Evolutionary conservation across 2,329 filamentous ascomycete species (phyloP).

Genomic region (Claviceps paspali): DNA sequence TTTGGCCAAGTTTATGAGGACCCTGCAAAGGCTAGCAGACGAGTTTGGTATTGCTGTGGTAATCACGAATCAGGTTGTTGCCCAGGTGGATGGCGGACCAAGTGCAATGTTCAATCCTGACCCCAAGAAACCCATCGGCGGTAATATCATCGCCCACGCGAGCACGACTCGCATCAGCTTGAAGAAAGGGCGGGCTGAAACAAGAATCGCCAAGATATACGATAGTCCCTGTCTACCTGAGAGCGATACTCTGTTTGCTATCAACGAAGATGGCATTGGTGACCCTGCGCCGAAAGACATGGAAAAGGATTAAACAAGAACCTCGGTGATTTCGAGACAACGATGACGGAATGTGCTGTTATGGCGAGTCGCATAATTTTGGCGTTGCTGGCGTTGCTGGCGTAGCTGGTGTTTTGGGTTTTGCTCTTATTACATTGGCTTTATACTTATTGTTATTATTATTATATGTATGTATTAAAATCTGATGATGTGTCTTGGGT

Average conservation of each 20-base stretch:
- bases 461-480: too few species aligned
- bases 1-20: constrained; percentile 77
- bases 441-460: neutral
- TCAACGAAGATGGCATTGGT: constrained; percentile 91
- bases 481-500: too few species aligned
- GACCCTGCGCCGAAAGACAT: constrained; percentile 91
- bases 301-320: constrained; percentile 52
- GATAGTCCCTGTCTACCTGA: constrained; percentile 95
- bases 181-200: constrained; percentile 92
- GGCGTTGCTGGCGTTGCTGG: too few species aligned
- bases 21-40: constrained; percentile 60
- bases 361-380: constrained; percentile 10
- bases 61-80: constrained; percentile 97
- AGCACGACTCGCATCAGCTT: constrained; percentile 88
- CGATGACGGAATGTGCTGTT: neutral
- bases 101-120: constrained; percentile 99
- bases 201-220: constrained; percentile 96
- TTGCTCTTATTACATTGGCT: neutral
- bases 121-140: constrained; percentile 96
- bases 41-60: constrained; percentile 95
- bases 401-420: neutral
- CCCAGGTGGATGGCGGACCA: constrained; percentile 91
- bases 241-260: constrained; percentile 92
- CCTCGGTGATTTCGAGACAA: constrained; percentile 6
- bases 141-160: constrained; percentile 96